Evolutionary conservation across 129 eudicot genomes (phyloP), one percentile per base, ranked within the genome.

Genomic region (Lonicera japonica): DNA sequence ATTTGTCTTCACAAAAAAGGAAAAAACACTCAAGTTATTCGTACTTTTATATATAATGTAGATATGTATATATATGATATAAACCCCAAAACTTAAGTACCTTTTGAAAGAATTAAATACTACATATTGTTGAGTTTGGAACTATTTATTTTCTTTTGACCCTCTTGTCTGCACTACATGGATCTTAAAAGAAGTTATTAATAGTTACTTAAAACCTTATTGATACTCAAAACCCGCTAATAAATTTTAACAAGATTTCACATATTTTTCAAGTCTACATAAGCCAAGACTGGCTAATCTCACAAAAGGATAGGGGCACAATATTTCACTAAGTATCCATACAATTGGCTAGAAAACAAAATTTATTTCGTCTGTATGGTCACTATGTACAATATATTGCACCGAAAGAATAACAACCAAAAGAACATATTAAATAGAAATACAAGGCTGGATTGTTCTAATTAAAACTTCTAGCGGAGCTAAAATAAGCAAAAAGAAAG

Each of bases 341-440:
- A 52, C 63, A 73, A 9, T 57, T 58, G 63, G 29, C 50, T 45
- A 39, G 17, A 56, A 45, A 51, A 64, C 45, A 40, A 46, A 21
- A 40, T 51, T 25, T 55, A 54, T 48, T 73, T 23, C 36, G 19
- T 57, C 53, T 39, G 14, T 56, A 34, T 53, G 65, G 65, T 57
- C 55, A 69, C 66, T 75, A 68, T 75, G 64, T 64, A 68, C 70
- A 69, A 53, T 55, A 72, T 34, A 38, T 43, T 43, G 67, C 60
- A 48, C 11, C 40, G 9, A 70, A 57, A 69, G 67, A 63, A 64
- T 63, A 38, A 53, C 61, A 55, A 39, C 3, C 8, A 38, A 5
- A 8, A 12, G 8, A 66, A 21, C 21, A 40, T 1, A 20, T 20
- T n/a, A 34, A 22, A 19, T 48, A 15, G n/a, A n/a, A 36, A 69